These are phyloP conservation scores for Stagonosporopsis cucurbitacearum DNA, from an alignment of 2,329 filamentous ascomycete genomes.

Conservation along the genomic window DNA sequence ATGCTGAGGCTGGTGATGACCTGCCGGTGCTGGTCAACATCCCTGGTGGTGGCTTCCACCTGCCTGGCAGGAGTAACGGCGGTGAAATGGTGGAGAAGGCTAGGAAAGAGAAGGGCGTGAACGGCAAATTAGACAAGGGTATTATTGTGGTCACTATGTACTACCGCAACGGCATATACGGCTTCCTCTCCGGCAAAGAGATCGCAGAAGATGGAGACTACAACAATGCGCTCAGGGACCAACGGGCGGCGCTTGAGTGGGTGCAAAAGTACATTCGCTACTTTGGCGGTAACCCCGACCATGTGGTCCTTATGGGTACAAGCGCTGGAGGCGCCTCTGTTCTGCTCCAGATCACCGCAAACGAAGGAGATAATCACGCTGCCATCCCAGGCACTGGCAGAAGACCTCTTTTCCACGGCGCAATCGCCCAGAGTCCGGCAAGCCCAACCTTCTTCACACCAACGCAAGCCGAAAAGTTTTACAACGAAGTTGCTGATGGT, in stretches of 20 bases:
- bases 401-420: conserved; percentile 42
- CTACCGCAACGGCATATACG: conserved; percentile 51
- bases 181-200: conserved; percentile 53
- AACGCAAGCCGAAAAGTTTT: conserved; percentile 41
- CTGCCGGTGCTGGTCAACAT: conserved; percentile 54
- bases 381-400: conserved; percentile 36
- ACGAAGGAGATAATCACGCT: conserved; percentile 38
- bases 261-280: conserved; percentile 52
- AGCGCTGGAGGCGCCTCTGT: conserved; percentile 43
- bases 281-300: conserved; percentile 55
- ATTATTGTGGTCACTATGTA: conserved; percentile 45
- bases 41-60: conserved; percentile 54
- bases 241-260: conserved; percentile 51
- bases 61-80: conserved; percentile 41
- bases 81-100: conserved; percentile 42
- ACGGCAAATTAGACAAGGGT: conserved; percentile 41
- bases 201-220: conserved; percentile 47
- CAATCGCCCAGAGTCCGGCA: conserved; percentile 41
- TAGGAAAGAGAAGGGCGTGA: conserved; percentile 31
- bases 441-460: conserved; percentile 44
- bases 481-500: conserved; percentile 38
- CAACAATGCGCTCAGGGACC: conserved; percentile 47
- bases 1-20: conserved; percentile 42
- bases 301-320: conserved; percentile 54
- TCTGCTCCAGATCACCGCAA: conserved; percentile 39